Percentiles rank a stretch among this genome's conserved stretches.
These are phyloP conservation scores for Besnoitia besnoiti DNA, from an alignment of 169 alveolate genomes.

Conservation along the genomic window DNA sequence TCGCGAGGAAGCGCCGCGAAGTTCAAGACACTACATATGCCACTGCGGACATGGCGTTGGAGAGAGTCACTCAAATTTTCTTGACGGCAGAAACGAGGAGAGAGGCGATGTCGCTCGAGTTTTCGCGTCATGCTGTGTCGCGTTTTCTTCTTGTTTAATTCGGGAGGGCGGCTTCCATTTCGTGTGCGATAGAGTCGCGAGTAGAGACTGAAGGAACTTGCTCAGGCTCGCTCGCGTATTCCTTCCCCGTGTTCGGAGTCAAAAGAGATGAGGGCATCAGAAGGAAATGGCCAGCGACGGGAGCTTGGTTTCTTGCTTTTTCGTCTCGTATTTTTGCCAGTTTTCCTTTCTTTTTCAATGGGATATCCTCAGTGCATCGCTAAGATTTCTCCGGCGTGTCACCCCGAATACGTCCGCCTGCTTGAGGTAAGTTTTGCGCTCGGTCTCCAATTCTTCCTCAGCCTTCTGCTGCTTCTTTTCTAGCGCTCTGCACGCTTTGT, in stretches of 20 bases:
- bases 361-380: constrained; percentile 20
- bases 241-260: background rate
- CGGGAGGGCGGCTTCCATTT: background rate
- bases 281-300: background rate
- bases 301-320: no score
- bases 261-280: background rate
- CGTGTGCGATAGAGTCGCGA: background rate
- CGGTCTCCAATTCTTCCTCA: background rate
- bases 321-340: background rate
- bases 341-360: no score
- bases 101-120: background rate
- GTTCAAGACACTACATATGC: no score
- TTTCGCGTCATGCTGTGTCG: background rate
- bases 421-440: constrained; percentile 9
- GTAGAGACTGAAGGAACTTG: background rate
- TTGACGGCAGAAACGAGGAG: no score
- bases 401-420: background rate
- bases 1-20: no score
- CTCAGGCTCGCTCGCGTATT: background rate
- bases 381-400: background rate
- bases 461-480: background rate
- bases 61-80: no score
- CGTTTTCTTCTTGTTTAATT: background rate
- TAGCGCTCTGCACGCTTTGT: background rate
- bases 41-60: no score